These are phyloP conservation scores for Coprinopsis sp. DNA, from an alignment of 768 basidiomycete genomes.

Conservation along the genomic window DNA sequence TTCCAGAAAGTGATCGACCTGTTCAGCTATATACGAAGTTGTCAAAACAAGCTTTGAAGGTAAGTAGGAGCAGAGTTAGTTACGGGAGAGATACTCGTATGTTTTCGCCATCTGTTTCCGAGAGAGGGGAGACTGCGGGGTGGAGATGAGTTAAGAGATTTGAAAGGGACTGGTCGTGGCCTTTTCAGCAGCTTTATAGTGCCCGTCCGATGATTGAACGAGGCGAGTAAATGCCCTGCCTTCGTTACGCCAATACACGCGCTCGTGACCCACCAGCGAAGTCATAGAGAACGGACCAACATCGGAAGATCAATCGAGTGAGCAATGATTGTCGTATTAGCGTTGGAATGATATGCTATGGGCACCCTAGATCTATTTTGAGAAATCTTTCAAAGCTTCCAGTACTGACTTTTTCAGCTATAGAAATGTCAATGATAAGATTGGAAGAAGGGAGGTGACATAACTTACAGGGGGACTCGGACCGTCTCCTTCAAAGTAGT, in stretches of 20 bases:
- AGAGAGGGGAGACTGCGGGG: background rate
- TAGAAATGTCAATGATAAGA: background rate
- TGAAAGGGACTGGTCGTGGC: no score
- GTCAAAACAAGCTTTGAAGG: background rate
- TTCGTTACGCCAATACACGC: no score
- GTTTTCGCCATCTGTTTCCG: conserved; percentile 22
- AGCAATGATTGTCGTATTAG: no score
- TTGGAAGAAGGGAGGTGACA: background rate
- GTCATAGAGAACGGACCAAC: no score
- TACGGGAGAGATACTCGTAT: conserved; percentile 37
- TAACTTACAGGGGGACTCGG: conserved; percentile 66
- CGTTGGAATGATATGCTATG: background rate
- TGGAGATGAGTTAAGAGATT: background rate
- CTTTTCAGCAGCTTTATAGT: no score
- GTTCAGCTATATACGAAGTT: conserved; percentile 30
- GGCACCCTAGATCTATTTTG: conserved; percentile 18
- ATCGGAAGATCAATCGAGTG: no score
- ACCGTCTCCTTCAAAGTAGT: conserved; percentile 69
- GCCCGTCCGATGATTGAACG: no score
- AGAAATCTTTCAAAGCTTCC: conserved; percentile 30
- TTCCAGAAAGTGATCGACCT: conserved; percentile 51
- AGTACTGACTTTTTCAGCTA: conserved; percentile 52
- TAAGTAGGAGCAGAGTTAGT: background rate
- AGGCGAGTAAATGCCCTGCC: no score
- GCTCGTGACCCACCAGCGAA: no score